Evolutionary conservation across 495 filamentous ascomycete genomes (phyloP), one percentile per base, ranked within the genome.

Genomic region (Pseudotulostoma volvatum): DNA sequence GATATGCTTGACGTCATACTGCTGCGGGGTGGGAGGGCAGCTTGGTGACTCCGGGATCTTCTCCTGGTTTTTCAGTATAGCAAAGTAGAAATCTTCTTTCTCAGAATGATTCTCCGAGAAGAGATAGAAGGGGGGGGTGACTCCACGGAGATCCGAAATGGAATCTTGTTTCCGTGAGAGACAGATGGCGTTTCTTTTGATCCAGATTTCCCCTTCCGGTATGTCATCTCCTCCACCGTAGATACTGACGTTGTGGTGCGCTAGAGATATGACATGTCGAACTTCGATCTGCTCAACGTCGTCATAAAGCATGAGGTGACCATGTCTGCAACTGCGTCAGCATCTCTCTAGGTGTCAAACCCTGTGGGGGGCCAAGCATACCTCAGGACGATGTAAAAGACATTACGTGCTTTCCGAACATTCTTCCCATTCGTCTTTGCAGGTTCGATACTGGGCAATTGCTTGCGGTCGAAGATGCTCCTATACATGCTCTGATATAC

Each of bases 401-500:
- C 80, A 56, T 94, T 94, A 23, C 80, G 69, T 21, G 79, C 77
- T 48, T 73, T 77, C 56, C 78, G 86, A 33, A 67, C 70, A 32
- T 70, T 73, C 55, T 75, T 81, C 41, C 69, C 61, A 50, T 61
- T 65, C 25, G 47, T 54, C 34, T 66, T 69, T 1, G 49, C 54
- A 4, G 63, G 63, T 28, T 67, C 63, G 40, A 67, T 67, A 33
- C 56, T 67, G n/a, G 63, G 61, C 1, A 56, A 38, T 36, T 77
- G 72, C 47, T 81, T 88, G 35, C 90, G 73, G 44, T 96, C 88
- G 52, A 97, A 97, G 33, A 97, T 74, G 56, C 82, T 92, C 47
- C 86, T 67, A 55, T 96, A 96, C 90, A 97, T 94, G 54, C 79
- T 76, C 68, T 96, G 92, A 51, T 96, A 95, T 18, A 97, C 87